Conservation (phyloP, 2,329 filamentous ascomycete genomes). For the Anthostomella pinea region DNA sequence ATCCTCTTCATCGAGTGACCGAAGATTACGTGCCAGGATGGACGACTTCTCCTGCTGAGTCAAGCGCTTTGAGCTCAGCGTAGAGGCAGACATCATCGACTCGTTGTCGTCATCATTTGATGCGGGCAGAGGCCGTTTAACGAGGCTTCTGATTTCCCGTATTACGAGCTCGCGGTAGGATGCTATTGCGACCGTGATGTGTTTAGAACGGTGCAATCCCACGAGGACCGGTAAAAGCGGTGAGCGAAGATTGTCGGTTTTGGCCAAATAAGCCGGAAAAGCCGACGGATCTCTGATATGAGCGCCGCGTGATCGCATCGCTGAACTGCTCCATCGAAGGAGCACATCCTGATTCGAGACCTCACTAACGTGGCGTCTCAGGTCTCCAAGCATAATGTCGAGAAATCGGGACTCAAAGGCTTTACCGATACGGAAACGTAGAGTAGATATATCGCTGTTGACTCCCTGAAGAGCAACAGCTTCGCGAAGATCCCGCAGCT, state of each 20-base stretch:
- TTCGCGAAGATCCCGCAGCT: conserved; percentile 67
- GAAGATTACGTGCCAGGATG: conserved; percentile 81
- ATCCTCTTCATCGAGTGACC: conserved; percentile 77
- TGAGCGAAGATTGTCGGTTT: conserved; percentile 66
- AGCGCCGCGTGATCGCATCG: conserved; percentile 66
- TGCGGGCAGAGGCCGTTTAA: conserved; percentile 81
- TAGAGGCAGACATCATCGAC: conserved; percentile 83
- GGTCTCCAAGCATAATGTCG: conserved; percentile 71
- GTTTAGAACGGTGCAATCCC: conserved; percentile 77
- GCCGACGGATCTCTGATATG: conserved; percentile 65
- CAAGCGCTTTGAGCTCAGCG: conserved; percentile 63
- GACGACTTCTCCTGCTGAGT: conserved; percentile 87
- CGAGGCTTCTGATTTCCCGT: conserved; percentile 81
- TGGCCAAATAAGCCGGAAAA: conserved; percentile 75
- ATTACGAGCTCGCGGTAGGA: conserved; percentile 81
- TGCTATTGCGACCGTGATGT: conserved; percentile 77
- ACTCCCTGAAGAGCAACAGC: conserved; percentile 80
- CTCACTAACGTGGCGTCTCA: conserved; percentile 74
- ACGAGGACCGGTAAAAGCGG: conserved; percentile 68
- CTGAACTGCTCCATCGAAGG: conserved; percentile 78
- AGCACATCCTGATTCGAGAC: conserved; percentile 72
- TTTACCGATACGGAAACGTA: conserved; percentile 80
- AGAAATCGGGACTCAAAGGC: conserved; percentile 82
- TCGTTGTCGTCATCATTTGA: conserved; percentile 93
- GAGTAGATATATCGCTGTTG: conserved; percentile 68